Evolutionary conservation across 768 basidiomycete genomes (phyloP), one percentile per base, ranked within the genome.

Genomic region (Tephrocybe rancida): DNA sequence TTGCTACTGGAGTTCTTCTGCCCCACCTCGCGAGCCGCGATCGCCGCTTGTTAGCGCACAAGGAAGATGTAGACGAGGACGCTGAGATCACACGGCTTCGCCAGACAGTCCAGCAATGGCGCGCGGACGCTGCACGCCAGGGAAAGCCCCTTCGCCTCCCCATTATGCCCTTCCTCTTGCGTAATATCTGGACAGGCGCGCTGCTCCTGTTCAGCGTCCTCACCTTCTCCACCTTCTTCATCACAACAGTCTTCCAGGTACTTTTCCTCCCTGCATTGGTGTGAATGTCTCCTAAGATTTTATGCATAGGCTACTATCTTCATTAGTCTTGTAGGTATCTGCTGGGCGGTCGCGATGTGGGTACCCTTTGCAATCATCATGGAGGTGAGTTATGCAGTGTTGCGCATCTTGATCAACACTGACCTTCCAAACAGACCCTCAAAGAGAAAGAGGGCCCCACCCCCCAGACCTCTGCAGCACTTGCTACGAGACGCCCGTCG

Each of bases 271-370:
- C 19, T 46, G 22, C 32, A 32, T 27, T 2, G 14, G 38, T 41
- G n/a, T 21, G 32, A 24, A 44, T 24, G 16, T 14, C 26, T 19
- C 8, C 37, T 35, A 18, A 55, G n/a, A n/a, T 38, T 19, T 27
- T 26, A 24, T 50, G 49, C 35, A 16, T 64, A 90, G 81, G 95
- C 95, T 8, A 91, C 91, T 14, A 69, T 86, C 16, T 86, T 89
- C 63, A 90, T 97, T 51, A 85, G 86, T 47, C 66, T 95, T 47
- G 85, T 96, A 21, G 95, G 95, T 38, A 88, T 97, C 32, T 95
- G 90, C 68, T 98, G 95, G 95, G 92, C 94, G 9, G 92, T 97
- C 35, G 92, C 95, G n/a, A 92, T 91, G 73, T 97, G 95, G 95
- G 92, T 92, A 14, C 95, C 95, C 2, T 97, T 97, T 61, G 90